phyloP scores from a whole-genome alignment of 2,329 filamentous ascomycete species.

The Fusarium acutatum region DNA sequence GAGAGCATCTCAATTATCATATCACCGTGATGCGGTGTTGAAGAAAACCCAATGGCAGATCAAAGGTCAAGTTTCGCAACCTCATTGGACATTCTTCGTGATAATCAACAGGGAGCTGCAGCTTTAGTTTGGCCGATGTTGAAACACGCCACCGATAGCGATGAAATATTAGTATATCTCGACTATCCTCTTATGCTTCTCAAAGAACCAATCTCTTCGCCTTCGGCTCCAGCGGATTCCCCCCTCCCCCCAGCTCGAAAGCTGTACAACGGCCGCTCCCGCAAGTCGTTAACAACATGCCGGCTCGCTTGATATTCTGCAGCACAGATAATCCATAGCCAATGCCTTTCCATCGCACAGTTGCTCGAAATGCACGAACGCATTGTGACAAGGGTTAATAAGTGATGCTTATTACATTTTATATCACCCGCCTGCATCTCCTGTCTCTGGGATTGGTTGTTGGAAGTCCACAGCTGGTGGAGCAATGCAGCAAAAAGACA shows the following conservation, averaged over 20 bases:
- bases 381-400: neutral
- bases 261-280: conserved; percentile 22
- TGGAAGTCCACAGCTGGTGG: conserved; percentile 9
- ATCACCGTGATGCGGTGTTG: neutral
- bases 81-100: conserved; percentile 13
- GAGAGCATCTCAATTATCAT: neutral
- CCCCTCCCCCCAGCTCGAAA: neutral
- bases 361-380: neutral
- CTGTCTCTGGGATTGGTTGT: conserved; percentile 14
- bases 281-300: neutral
- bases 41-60: conserved; percentile 9
- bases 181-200: neutral
- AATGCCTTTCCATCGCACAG: neutral
- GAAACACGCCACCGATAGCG: neutral
- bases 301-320: neutral
- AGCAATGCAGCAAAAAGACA: conserved; percentile 16
- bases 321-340: neutral
- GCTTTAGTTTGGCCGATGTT: neutral
- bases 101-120: neutral
- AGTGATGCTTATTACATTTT: conserved; percentile 6
- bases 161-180: neutral
- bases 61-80: neutral
- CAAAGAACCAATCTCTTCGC: neutral
- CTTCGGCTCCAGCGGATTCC: neutral
- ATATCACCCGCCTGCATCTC: conserved; percentile 4